Evolutionary conservation across 805 yeast genomes (phyloP).

Genomic region (Candida oleophila): DNA sequence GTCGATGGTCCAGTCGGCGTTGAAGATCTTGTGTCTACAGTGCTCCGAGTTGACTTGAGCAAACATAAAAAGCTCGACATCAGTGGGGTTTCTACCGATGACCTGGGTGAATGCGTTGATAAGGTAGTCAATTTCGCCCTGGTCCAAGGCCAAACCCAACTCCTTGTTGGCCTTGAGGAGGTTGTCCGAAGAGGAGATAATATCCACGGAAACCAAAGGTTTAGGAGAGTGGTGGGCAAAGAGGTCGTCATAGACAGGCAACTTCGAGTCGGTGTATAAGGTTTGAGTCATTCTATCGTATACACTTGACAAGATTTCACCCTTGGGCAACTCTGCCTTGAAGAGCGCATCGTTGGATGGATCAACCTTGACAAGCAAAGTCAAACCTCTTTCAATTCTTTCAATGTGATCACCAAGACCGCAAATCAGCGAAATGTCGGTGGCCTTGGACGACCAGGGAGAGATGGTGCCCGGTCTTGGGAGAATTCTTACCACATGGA

Average conservation of each 20-base stretch:
- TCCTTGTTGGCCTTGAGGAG: constrained; percentile 74
- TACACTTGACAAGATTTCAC: constrained; percentile 63
- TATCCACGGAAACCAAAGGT: constrained; percentile 75
- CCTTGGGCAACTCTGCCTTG: constrained; percentile 47
- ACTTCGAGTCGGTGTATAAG: constrained; percentile 45
- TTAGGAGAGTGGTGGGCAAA: constrained; percentile 80
- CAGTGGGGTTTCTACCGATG: constrained; percentile 89
- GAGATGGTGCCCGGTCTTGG: constrained; percentile 97
- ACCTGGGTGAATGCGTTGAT: constrained; percentile 75
- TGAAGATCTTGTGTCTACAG: constrained; percentile 98
- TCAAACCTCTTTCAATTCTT: constrained; percentile 89
- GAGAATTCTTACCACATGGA: constrained; percentile 68
- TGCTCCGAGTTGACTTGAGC: constrained; percentile 99
- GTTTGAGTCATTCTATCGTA: constrained; percentile 95
- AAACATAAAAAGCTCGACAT: constrained; percentile 97
- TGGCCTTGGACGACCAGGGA: constrained; percentile 99
- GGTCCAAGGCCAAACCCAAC: constrained; percentile 91
- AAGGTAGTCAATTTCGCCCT: constrained; percentile 88
- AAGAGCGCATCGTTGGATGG: constrained; percentile 61
- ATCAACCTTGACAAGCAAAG: constrained; percentile 67
- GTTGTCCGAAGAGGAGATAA: constrained; percentile 55
- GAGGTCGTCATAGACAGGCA: constrained; percentile 68
- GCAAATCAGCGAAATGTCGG: constrained; percentile 87
- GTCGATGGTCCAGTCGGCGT: constrained; percentile 97
- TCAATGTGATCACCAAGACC: constrained; percentile 71